Percentiles rank a stretch among this genome's conserved stretches.
phyloP scores from a whole-genome alignment of 148 eudicot genomes.

The Silene uniflora region DNA sequence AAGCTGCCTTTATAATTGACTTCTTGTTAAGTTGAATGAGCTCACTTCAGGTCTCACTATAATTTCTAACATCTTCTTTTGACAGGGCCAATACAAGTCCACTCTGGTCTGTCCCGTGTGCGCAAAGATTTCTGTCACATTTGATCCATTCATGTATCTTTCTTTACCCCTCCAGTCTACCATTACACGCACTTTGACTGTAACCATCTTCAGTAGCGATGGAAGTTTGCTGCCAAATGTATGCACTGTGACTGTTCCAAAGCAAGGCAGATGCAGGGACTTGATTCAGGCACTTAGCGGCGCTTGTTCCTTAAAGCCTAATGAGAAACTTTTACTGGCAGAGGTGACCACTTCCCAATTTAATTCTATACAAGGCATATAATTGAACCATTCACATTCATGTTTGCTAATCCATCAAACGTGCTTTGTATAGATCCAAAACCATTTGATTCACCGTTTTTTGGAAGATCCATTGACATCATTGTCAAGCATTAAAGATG shows the following conservation, averaged over 20 bases:
- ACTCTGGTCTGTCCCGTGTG: conserved; percentile 91
- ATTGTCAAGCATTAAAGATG: conserved; percentile 79
- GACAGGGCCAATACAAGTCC: conserved; percentile 97
- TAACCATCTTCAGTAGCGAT: conserved; percentile 77
- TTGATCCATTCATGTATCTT: conserved; percentile 99
- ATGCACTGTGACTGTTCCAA: conserved; percentile 81
- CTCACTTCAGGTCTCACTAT: neutral
- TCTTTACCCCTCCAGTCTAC: conserved; percentile 94
- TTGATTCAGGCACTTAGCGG: conserved; percentile 80
- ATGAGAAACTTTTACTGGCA: conserved; percentile 92
- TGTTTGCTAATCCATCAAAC: conserved; percentile 1
- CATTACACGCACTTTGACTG: conserved; percentile 70
- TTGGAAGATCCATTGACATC: conserved; percentile 82
- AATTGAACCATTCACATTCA: neutral
- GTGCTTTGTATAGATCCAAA: conserved; percentile 53
- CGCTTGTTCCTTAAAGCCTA: conserved; percentile 68
- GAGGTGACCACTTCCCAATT: conserved; percentile 48
- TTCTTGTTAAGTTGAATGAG: neutral
- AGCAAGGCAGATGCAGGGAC: conserved; percentile 91
- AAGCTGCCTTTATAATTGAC: neutral
- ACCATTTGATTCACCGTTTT: conserved; percentile 72
- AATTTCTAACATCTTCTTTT: conserved; percentile 23
- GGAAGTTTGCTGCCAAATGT: conserved; percentile 75
- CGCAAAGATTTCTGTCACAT: conserved; percentile 77
- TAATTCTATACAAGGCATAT: neutral